phyloP scores from a whole-genome alignment of 257 asterid genomes.

The Ehretia macrophylla region DNA sequence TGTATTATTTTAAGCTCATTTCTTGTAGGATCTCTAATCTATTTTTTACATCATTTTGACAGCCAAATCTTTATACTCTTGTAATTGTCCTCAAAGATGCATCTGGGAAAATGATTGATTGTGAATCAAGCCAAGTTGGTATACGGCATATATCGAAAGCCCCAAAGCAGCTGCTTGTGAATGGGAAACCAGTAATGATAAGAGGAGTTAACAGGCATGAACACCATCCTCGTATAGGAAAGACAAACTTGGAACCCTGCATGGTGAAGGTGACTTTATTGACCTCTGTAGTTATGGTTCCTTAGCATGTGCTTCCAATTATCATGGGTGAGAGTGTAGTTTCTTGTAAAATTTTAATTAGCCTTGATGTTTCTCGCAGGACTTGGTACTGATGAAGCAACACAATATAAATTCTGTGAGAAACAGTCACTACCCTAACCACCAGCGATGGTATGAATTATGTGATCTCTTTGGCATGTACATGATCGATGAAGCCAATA shows the following conservation, averaged over 20 bases:
- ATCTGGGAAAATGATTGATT: constrained; percentile 67
- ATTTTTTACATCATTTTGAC: constrained; percentile 29
- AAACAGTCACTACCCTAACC: constrained; percentile 98
- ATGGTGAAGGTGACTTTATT: constrained; percentile 75
- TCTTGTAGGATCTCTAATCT: background rate
- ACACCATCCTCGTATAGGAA: constrained; percentile 96
- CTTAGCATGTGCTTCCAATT: background rate
- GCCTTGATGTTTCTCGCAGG: constrained; percentile 37
- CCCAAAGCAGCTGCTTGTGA: constrained; percentile 86
- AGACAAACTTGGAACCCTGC: constrained; percentile 92
- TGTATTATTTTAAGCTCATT: too few relatives aligned
- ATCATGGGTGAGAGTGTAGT: constrained; percentile 1
- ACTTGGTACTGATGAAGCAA: constrained; percentile 91
- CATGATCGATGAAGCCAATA: constrained; percentile 99
- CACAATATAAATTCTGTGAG: constrained; percentile 89
- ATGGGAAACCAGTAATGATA: constrained; percentile 85
- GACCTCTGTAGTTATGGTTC: background rate
- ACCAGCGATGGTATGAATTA: constrained; percentile 91
- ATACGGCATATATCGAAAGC: constrained; percentile 73
- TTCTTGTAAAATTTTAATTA: background rate
- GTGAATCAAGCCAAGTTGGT: constrained; percentile 96
- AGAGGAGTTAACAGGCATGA: constrained; percentile 98
- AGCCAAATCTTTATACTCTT: constrained; percentile 94
- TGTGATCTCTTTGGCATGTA: constrained; percentile 98
- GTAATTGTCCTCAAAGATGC: constrained; percentile 85